A percentile compares a stretch with the other conserved stretches of the same genome.
phyloP scores from a whole-genome alignment of 2,329 filamentous ascomycete genomes.

The Alternaria viburni region DNA sequence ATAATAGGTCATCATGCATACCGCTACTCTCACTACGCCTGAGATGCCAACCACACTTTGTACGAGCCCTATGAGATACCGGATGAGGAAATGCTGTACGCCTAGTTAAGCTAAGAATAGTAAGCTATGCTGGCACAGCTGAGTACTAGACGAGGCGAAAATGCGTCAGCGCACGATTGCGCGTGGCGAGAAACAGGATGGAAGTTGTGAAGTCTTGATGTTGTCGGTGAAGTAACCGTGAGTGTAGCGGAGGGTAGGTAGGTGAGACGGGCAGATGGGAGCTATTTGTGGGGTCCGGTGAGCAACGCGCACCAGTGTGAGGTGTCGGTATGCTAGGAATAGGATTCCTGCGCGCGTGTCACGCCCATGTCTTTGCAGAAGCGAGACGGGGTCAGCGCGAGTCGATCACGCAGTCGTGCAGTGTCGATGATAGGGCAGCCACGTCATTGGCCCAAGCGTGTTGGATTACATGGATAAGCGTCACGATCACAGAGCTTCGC shows the following conservation, averaged over 20 bases:
- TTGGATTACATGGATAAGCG: conserved; percentile 9
- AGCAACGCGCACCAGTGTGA: not conserved
- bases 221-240: not conserved
- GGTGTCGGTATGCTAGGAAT: not conserved
- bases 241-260: not conserved
- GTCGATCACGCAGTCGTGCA: not conserved
- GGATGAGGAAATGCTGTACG: conserved; percentile 12
- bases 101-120: conserved; percentile 23
- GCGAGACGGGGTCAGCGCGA: not conserved
- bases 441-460: conserved; percentile 21
- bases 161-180: conserved; percentile 13
- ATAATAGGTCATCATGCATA: conserved; percentile 26
- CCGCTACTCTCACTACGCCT: conserved; percentile 18
- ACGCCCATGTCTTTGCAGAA: not conserved
- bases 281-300: not conserved
- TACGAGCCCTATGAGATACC: conserved; percentile 8
- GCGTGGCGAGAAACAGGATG: not conserved
- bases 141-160: conserved; percentile 7
- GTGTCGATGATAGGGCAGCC: not conserved
- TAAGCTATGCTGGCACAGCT: conserved; percentile 9
- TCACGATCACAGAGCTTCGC: conserved; percentile 9
- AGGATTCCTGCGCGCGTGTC: not conserved
- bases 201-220: not conserved
- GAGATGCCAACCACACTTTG: conserved; percentile 1
- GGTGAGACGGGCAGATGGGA: not conserved